phyloP scores from a whole-genome alignment of 371 early-diverging fungal genomes.

The Mucor saturninus region DNA sequence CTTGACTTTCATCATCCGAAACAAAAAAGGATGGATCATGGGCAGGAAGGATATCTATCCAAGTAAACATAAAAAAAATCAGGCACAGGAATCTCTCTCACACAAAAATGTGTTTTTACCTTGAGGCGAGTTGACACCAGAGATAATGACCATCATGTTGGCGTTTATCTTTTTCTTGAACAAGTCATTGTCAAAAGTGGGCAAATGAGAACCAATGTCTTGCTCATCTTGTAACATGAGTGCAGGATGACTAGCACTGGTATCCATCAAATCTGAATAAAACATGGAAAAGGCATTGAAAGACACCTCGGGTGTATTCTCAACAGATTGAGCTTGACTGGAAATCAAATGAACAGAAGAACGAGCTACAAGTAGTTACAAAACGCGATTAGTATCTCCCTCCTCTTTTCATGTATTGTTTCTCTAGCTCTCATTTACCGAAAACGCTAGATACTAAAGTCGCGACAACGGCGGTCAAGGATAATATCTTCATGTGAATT shows the following conservation, averaged over 20 bases:
- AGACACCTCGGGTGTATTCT: slow-evolving; percentile 22
- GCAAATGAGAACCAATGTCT: slow-evolving; percentile 5
- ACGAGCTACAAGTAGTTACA: slow-evolving; percentile 21
- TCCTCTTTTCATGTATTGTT: no score
- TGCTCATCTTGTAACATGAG: slow-evolving; percentile 21
- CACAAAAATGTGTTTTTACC: slow-evolving; percentile 10
- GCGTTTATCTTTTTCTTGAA: slow-evolving; percentile 30
- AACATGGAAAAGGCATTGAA: slow-evolving; percentile 29
- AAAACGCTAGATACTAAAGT: slow-evolving; percentile 26
- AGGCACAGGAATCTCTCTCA: neutral
- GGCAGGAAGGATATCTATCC: slow-evolving; percentile 5
- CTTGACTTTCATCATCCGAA: slow-evolving; percentile 33
- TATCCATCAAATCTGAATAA: slow-evolving; percentile 37
- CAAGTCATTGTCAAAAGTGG: slow-evolving; percentile 6
- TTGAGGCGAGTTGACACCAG: slow-evolving; percentile 24
- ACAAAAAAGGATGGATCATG: slow-evolving; percentile 44
- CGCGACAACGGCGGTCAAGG: slow-evolving; percentile 30
- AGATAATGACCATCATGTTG: slow-evolving; percentile 28
- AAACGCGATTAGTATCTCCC: neutral
- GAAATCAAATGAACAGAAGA: slow-evolving; percentile 30
- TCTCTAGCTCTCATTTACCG: slow-evolving; percentile 10
- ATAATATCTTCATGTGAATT: slow-evolving; percentile 27
- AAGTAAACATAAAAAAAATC: neutral
- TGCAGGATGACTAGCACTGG: slow-evolving; percentile 15
- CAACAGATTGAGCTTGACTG: slow-evolving; percentile 4